These are phyloP conservation scores for Staphylotrichum longicolle DNA, from an alignment of 495 filamentous ascomycete genomes.

Conservation along the genomic window DNA sequence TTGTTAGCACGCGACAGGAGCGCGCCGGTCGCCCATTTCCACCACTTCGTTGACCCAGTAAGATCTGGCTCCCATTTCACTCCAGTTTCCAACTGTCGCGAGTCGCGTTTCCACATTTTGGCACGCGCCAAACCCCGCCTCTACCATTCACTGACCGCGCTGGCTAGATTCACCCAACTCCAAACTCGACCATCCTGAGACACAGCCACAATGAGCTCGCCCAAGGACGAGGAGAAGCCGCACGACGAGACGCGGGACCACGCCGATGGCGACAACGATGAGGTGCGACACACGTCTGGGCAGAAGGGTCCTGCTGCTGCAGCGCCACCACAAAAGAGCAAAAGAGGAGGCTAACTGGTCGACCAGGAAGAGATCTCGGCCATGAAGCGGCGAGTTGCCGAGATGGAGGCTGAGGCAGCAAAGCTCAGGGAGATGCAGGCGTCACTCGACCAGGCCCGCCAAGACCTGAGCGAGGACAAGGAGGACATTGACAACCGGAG, in stretches of 20 bases:
- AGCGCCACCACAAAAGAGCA: constrained; percentile 8
- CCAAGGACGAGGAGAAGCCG: constrained; percentile 31
- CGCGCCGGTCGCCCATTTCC: too few species aligned
- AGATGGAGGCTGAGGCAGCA: constrained; percentile 98
- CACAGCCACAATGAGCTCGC: constrained; percentile 27
- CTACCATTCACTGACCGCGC: constrained; percentile 1
- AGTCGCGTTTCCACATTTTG: constrained; percentile 2
- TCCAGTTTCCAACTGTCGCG: neutral
- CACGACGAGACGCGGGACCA: constrained; percentile 28
- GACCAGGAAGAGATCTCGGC: constrained; percentile 81
- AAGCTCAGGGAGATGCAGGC: constrained; percentile 98
- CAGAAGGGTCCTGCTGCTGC: neutral
- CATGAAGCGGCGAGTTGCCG: constrained; percentile 96
- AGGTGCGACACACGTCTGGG: constrained; percentile 33
- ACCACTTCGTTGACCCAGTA: too few species aligned
- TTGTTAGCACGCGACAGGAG: too few species aligned
- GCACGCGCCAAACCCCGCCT: constrained; percentile 14
- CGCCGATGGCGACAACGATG: constrained; percentile 45
- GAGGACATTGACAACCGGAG: constrained; percentile 94
- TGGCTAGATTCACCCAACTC: neutral
- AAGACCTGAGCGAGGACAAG: constrained; percentile 83
- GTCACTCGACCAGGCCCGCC: constrained; percentile 76
- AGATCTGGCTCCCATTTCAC: too few species aligned
- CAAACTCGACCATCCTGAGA: constrained; percentile 21
- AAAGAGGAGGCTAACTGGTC: constrained; percentile 21